phyloP scores from a whole-genome alignment of 306 rosid genomes.

The Casuarina cunninghamiana region DNA sequence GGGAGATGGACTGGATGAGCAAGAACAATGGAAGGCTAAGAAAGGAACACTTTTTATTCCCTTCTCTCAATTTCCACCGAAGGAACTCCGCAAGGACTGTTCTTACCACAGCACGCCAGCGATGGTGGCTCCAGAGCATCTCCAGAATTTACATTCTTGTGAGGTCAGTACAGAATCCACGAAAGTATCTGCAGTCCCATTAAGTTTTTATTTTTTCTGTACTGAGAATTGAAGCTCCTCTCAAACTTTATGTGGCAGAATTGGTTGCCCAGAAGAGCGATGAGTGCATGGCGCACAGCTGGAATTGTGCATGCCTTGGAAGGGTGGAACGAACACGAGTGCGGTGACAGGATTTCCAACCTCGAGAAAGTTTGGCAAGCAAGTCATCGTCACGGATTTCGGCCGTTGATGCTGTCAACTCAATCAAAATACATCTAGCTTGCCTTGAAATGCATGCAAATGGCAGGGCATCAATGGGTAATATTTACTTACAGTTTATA shows the following conservation, averaged over 20 bases:
- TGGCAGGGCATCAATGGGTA: no score
- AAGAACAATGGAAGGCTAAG: conserved; percentile 63
- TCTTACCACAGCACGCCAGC: no score
- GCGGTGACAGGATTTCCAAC: conserved; percentile 45
- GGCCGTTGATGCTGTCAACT: conserved; percentile 37
- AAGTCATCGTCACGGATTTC: conserved; percentile 66
- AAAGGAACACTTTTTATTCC: conserved; percentile 70
- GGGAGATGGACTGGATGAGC: conserved; percentile 51
- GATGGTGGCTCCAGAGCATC: no score
- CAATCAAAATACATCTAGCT: no score
- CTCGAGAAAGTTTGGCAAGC: conserved; percentile 63
- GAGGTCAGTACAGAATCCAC: not conserved
- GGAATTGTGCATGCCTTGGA: conserved; percentile 72
- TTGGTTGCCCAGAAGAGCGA: conserved; percentile 78
- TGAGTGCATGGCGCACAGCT: conserved; percentile 80
- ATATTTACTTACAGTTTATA: no score
- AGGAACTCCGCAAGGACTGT: no score
- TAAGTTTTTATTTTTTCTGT: no score
- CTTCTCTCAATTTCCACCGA: conserved; percentile 1
- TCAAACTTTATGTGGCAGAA: conserved; percentile 29
- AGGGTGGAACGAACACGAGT: conserved; percentile 68
- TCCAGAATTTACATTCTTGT: no score
- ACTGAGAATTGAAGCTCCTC: no score
- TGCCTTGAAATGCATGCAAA: no score
- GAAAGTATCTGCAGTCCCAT: no score